Percentiles rank a stretch among this genome's conserved stretches.
Evolutionary conservation across 768 basidiomycete species (phyloP).

Genomic region (Amanita pseudoporphyria): DNA sequence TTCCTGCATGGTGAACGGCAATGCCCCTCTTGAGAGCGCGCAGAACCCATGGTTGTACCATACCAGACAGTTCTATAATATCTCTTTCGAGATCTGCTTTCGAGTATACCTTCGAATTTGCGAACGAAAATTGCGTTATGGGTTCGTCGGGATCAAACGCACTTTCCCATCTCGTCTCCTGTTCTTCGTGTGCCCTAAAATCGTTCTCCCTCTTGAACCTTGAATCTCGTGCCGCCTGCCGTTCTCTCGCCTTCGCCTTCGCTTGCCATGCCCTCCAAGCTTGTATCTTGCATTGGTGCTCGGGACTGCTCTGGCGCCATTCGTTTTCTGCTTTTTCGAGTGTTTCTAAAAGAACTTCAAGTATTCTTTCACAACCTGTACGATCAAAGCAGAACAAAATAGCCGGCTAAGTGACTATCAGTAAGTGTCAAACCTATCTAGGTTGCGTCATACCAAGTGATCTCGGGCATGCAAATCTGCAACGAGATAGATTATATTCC

Average conservation of each 20-base stretch:
- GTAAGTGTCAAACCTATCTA: not conserved
- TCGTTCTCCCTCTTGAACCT: conserved; percentile 26
- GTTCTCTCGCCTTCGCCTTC: conserved; percentile 32
- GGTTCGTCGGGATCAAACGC: conserved; percentile 52
- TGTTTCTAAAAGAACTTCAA: conserved; percentile 20
- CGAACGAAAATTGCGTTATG: conserved; percentile 51
- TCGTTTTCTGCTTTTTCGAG: conserved; percentile 34
- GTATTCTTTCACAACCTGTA: conserved; percentile 46
- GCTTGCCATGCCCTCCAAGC: conserved; percentile 40
- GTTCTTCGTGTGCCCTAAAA: conserved; percentile 7
- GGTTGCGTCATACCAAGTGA: conserved; percentile 37
- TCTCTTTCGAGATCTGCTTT: conserved; percentile 40
- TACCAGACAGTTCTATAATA: conserved; percentile 25
- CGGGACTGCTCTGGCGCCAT: conserved; percentile 37
- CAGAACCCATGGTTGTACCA: conserved; percentile 32
- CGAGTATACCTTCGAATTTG: conserved; percentile 33
- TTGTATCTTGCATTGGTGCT: conserved; percentile 41
- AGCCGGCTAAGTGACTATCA: conserved; percentile 36
- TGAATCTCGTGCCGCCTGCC: conserved; percentile 30
- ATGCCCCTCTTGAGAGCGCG: conserved; percentile 47
- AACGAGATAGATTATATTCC: conserved; percentile 41
- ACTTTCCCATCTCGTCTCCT: conserved; percentile 34
- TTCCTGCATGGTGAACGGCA: conserved; percentile 61
- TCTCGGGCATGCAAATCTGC: conserved; percentile 46
- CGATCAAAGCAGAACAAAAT: conserved; percentile 64